Evolutionary conservation across 2,329 filamentous ascomycete genomes (phyloP), one percentile per base, ranked within the genome.

Genomic region (Dendrostoma leiphaemia): DNA sequence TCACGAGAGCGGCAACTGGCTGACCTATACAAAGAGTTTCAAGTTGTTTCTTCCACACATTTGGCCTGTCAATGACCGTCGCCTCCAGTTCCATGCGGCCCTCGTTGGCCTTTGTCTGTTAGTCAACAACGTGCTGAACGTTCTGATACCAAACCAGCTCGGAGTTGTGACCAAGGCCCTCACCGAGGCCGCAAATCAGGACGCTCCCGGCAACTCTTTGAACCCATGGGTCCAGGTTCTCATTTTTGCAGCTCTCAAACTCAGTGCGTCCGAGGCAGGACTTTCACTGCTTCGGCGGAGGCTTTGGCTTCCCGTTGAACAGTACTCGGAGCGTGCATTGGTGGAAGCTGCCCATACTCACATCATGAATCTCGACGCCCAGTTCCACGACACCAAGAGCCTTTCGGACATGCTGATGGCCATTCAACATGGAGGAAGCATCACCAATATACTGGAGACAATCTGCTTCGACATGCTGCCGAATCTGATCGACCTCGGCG

Each of bases 61-160:
- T 19, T 92, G 89, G 83, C 91, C 91, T 1, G 79, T 83, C 48
- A 80, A 85, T 38, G 82, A 88, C 63, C 79, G 76, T 50, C 68
- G 72, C 13, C 78, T 94, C 17, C 89, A 94, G 66, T 67, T 88
- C 17, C 85, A 85, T 51, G 81, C 89, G 19, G 72, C 81, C 10
- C 75, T 89, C 4, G 85, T 94, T 41, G 80, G 81, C 0, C 40
- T 89, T 1, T 88, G 88, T 61, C 75, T 94, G 21, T 67, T 91
- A n/a, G 74, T 78, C 48, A 82, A 85, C 52, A 90, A 92, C 60
- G 82, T 82, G 5, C 74, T 95, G 47, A 90, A 91, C 62, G 75
- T 96, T 13, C 72, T 95, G 38, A 83, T 91, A 29, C 91, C 91
- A n/a, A 81, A 88, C 19, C 89, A 94, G 65, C 82, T 93, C 29